Evolutionary conservation across 768 basidiomycete species (phyloP), one percentile per base, ranked within the genome.

Genomic region (Russula brevipes): DNA sequence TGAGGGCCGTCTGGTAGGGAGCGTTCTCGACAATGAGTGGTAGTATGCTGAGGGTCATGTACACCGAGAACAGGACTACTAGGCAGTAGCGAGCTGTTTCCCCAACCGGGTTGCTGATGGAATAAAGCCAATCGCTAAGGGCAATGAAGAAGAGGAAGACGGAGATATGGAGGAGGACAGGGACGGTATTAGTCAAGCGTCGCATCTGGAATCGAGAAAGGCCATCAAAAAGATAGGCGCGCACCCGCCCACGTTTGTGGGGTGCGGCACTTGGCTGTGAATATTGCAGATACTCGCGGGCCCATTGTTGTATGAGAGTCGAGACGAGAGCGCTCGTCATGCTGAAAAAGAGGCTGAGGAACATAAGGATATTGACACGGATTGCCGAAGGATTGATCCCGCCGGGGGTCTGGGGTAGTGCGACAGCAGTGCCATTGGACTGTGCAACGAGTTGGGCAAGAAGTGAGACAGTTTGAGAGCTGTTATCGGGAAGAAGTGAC

Each of bases 231-330:
- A 59, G 51, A 52, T 45, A 59, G 3, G 57, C 62, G 38, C 57
- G 62, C n/a, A 57, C 44, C 14, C 57, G 62, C 17, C 38, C 62
- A 36, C 62, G 62, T 16, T 57, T 59, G 31, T 54, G 57, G 24
- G 49, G 56, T 8, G 49, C 39, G 12, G 45, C 56, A 51, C 50
- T 33, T 17, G 52, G 58, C 41, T 35, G 58, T 2, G 59, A 54
- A 46, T 59, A 24, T n/a, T 57, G 55, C 12, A 61, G 41, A 39
- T 60, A 60, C 36, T 53, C 54, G 10, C 64, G 64, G 11, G 47
- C 36, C 61, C 64, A 66, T 57, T 65, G 61, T 46, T 65, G 64
- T 12, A 65, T 50, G 3, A 64, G 17, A 11, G 57, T 64, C 8
- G 64, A 63, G n/a, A 31, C 16, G 7, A 65, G 60, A 0, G 61